Conservation (phyloP, 2,329 filamentous ascomycete species). For the Davidsoniella neocaledoniae region DNA sequence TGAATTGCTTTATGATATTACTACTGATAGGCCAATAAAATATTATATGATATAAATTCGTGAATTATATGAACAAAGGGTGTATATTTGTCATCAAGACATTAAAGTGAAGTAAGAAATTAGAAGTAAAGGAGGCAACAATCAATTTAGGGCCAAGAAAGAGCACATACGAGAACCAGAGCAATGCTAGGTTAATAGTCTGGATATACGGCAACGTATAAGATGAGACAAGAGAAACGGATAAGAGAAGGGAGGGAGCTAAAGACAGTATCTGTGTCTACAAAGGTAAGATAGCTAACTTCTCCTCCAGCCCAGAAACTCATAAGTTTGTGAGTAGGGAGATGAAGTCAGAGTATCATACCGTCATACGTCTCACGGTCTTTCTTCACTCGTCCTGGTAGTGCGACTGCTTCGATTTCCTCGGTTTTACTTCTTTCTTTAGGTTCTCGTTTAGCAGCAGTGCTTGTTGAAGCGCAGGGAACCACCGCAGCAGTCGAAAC, state of each 20-base stretch:
- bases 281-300: background rate
- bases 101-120: background rate
- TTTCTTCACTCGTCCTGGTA: too few species aligned
- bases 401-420: too few species aligned
- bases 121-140: background rate
- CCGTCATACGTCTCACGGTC: too few species aligned
- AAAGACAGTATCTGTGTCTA: background rate
- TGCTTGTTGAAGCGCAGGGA: slow-evolving; percentile 18
- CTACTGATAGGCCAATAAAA: too few species aligned
- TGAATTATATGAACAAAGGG: too few species aligned
- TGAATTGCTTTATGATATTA: too few species aligned
- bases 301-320: too few species aligned
- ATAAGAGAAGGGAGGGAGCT: background rate
- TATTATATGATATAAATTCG: too few species aligned
- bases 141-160: background rate
- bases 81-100: too few species aligned
- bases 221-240: background rate
- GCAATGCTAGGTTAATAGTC: background rate
- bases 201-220: background rate
- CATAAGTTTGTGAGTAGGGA: too few species aligned
- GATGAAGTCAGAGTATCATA: too few species aligned
- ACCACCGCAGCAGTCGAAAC: slow-evolving; percentile 19
- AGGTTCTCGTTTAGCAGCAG: slow-evolving; percentile 16
- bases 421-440: too few species aligned
- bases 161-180: background rate